Evolutionary conservation across 768 basidiomycete species (phyloP).

Genomic region (Phanerochaete carnosa): DNA sequence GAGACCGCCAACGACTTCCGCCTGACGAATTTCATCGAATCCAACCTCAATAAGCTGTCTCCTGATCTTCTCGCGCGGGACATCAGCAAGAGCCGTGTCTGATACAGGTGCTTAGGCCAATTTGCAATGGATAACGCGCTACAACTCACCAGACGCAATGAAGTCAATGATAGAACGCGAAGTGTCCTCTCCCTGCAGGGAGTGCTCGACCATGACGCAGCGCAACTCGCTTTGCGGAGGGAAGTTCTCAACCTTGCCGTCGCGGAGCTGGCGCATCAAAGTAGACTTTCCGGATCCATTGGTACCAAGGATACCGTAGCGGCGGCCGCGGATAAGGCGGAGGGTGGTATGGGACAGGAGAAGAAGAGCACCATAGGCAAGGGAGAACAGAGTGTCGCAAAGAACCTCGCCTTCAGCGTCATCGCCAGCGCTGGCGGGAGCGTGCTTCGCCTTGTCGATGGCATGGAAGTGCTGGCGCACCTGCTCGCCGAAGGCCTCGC

Average conservation of each 20-base stretch:
- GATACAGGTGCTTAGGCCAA: background rate
- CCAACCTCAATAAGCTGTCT: constrained; percentile 85
- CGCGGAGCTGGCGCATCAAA: constrained; percentile 91
- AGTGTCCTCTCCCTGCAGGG: constrained; percentile 90
- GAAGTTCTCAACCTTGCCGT: constrained; percentile 96
- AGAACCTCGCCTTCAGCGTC: constrained; percentile 81
- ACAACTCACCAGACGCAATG: constrained; percentile 69
- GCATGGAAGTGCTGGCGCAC: constrained; percentile 72
- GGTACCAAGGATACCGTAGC: constrained; percentile 94
- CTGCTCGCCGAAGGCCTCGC: constrained; percentile 52
- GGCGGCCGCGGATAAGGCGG: constrained; percentile 82
- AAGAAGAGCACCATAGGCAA: constrained; percentile 92
- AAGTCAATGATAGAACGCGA: constrained; percentile 84
- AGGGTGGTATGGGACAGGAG: constrained; percentile 92
- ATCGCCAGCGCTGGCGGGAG: constrained; percentile 35
- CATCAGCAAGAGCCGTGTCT: constrained; percentile 67
- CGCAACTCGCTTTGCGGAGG: constrained; percentile 83
- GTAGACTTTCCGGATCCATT: constrained; percentile 97
- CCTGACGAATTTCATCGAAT: constrained; percentile 83
- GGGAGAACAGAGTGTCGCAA: constrained; percentile 91
- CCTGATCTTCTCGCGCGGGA: constrained; percentile 69
- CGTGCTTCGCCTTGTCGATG: constrained; percentile 73
- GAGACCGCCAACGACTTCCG: constrained; percentile 81
- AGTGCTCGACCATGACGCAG: constrained; percentile 96
- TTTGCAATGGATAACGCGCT: constrained; percentile 1